Evolutionary conservation across 495 filamentous ascomycete genomes (phyloP).

Genomic region (Symbiotaphrina buchneri): DNA sequence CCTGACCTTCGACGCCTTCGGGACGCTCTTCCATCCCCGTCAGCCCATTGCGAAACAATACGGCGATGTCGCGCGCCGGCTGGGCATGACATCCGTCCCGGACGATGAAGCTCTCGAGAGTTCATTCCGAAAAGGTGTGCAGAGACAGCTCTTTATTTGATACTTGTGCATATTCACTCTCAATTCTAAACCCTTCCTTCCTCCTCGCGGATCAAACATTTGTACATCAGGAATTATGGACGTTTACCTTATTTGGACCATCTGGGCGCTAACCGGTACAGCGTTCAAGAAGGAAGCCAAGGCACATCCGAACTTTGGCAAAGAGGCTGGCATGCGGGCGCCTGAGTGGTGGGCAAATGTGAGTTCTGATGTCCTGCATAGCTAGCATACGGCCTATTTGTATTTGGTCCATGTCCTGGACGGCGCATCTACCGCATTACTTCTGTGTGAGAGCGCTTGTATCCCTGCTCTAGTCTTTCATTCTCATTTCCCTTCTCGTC

Average conservation of each 20-base stretch:
- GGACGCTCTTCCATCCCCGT: slow-evolving; percentile 46
- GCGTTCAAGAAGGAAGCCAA: slow-evolving; percentile 27
- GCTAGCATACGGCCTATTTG: slow-evolving; percentile 6
- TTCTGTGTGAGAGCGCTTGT: too few species aligned
- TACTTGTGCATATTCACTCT: neutral
- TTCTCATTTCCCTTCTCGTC: too few species aligned
- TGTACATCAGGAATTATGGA: too few species aligned
- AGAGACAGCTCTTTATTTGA: slow-evolving; percentile 2
- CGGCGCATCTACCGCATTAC: too few species aligned
- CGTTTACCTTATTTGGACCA: too few species aligned
- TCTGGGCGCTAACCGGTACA: too few species aligned
- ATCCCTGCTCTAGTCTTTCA: too few species aligned
- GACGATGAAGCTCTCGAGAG: slow-evolving; percentile 13
- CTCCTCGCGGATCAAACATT: too few species aligned
- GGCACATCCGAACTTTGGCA: slow-evolving; percentile 46
- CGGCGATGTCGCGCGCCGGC: slow-evolving; percentile 26
- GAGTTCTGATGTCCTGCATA: slow-evolving; percentile 7
- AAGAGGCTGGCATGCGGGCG: slow-evolving; percentile 27
- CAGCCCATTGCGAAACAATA: slow-evolving; percentile 38
- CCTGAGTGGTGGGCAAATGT: slow-evolving; percentile 53
- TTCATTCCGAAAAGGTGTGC: slow-evolving; percentile 16
- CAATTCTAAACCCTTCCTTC: too few species aligned
- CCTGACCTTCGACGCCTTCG: slow-evolving; percentile 57
- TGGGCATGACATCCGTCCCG: slow-evolving; percentile 22
- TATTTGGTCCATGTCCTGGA: too few species aligned